Evolutionary conservation across 805 yeast genomes (phyloP).

Genomic region (Lachancea thermotolerans): DNA sequence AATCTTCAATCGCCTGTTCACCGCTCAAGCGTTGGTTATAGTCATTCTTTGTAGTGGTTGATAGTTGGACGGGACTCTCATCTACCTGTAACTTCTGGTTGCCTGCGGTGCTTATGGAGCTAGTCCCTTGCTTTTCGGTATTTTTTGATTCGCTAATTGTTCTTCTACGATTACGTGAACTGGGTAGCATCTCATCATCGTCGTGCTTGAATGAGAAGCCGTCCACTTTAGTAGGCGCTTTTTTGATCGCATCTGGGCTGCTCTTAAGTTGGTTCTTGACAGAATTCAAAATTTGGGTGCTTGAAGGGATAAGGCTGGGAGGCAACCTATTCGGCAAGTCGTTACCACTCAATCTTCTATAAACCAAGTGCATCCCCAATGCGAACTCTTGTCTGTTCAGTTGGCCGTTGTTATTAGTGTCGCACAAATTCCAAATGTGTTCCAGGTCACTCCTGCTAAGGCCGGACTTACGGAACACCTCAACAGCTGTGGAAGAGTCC

Average conservation of each 20-base stretch:
- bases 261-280: slow-evolving; percentile 49
- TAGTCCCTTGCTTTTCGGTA: slow-evolving; percentile 8
- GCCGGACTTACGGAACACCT: slow-evolving; percentile 86
- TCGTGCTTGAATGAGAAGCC: slow-evolving; percentile 64
- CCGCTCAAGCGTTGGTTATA: slow-evolving; percentile 30
- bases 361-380: slow-evolving; percentile 94
- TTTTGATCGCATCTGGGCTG: slow-evolving; percentile 7
- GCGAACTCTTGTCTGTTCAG: slow-evolving; percentile 88
- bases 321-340: slow-evolving; percentile 81
- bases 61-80: too few relatives aligned
- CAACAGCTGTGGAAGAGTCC: slow-evolving; percentile 76
- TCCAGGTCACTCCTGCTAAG: slow-evolving; percentile 79
- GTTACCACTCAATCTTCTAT: slow-evolving; percentile 81
- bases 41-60: slow-evolving; percentile 22
- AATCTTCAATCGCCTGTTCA: slow-evolving; percentile 50
- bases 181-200: slow-evolving; percentile 61
- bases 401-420: slow-evolving; percentile 73
- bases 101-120: too few relatives aligned
- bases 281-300: slow-evolving; percentile 63
- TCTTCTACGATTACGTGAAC: slow-evolving; percentile 56
- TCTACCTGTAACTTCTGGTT: too few relatives aligned
- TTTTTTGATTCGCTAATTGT: slow-evolving; percentile 16
- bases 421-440: slow-evolving; percentile 85
- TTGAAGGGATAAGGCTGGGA: slow-evolving; percentile 84
- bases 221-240: slow-evolving; percentile 19